Conservation (phyloP, 768 basidiomycete genomes). For the Boletus tomentosulus region DNA sequence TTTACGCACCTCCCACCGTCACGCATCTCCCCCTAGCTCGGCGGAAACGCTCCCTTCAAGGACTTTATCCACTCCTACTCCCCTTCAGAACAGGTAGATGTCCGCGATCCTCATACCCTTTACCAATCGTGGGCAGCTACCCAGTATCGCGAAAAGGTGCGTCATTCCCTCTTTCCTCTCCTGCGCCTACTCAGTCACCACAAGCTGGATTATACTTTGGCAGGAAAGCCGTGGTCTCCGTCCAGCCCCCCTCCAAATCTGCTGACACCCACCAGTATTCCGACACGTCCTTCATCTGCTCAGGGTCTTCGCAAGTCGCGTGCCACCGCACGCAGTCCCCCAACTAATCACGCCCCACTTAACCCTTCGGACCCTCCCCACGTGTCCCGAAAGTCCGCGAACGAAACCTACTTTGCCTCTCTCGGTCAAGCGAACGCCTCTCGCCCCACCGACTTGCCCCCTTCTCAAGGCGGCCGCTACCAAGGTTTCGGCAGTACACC, state of each 20-base stretch:
- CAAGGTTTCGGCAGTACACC: constrained; percentile 89
- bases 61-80: constrained; percentile 71
- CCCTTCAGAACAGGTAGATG: constrained; percentile 42
- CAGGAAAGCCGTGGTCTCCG: constrained; percentile 75
- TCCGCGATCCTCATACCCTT: constrained; percentile 52
- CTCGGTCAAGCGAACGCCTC: constrained; percentile 80
- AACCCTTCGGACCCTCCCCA: constrained; percentile 39
- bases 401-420: constrained; percentile 82
- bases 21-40: constrained; percentile 48
- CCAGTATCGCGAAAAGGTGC: constrained; percentile 92
- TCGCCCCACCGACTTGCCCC: constrained; percentile 76
- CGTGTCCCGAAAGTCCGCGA: constrained; percentile 65
- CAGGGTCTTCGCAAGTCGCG: constrained; percentile 89
- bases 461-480: constrained; percentile 92
- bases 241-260: constrained; percentile 59
- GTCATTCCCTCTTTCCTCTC: not conserved
- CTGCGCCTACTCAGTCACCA: constrained; percentile 16
- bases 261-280: constrained; percentile 34
- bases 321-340: constrained; percentile 54
- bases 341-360: constrained; percentile 51
- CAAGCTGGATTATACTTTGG: constrained; percentile 74
- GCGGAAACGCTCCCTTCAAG: constrained; percentile 83
- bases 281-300: constrained; percentile 64
- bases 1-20: constrained; percentile 2
- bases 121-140: constrained; percentile 94